Base-by-base conservation (phyloP, 495 filamentous ascomycete genomes). In the Neurospora hispaniola region DNA sequence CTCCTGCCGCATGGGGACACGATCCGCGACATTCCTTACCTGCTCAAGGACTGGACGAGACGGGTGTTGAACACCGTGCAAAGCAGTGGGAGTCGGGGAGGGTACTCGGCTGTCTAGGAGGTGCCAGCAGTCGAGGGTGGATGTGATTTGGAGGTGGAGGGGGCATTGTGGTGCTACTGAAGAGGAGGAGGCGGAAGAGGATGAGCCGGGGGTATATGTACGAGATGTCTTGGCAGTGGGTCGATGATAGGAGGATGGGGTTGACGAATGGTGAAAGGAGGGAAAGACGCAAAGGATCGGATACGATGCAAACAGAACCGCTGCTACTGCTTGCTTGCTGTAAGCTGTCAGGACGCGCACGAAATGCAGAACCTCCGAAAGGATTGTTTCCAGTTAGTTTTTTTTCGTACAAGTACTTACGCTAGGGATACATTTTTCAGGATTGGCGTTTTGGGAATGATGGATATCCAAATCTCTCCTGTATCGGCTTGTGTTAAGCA, bases 1-100 rank as follows among this genome's bases (percentile, higher is more conserved):
- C 87, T 98, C 14, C 87, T 98, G 12, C 96, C 96, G 0, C 96
- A 98, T 80, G 90, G 92, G 71, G 96, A 99, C 80, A 92, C 93
- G 14, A 90, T 99, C 77, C 89, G 94, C 70, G 96, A 99, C 74
- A 77, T 98, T 4, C 96, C 96, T 9, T 99, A 98, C 78, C 84
- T 99, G 48, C 82, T 97, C 71, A 92, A 93, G 82, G 96, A 99
- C 81, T 98, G 92, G 90, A 82, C 86, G 27, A 85, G 93, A 54
- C 85, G 89, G 43, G 89, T 97, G 48, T 79, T 94, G n/a, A 92
- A 90, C 74, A 94, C 93, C 1, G 79, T 99, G 27, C 93, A 97
- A 82, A 93, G 93, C 3, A 84, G 89, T 44, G 88, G 89, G 42
- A 92, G 90, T 31, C 87, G 96, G 76, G 94, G 94, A 11, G 96